Evolutionary conservation across 441 rosid genomes (phyloP), one percentile per base, ranked within the genome.

Genomic region (Brassica hybrid): DNA sequence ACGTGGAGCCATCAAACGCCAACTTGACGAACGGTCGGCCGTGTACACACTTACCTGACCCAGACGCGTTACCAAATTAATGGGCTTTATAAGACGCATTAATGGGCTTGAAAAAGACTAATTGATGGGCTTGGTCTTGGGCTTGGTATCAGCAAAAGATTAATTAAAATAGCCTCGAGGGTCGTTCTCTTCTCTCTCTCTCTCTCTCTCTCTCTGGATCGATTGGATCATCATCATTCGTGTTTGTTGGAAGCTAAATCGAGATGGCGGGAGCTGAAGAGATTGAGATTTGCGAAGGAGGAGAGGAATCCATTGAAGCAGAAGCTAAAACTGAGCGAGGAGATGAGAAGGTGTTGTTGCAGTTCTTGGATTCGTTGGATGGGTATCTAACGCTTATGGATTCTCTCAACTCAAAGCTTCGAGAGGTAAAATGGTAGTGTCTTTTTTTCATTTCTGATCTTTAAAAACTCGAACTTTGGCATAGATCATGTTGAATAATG

Each of bases 351-450:
- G 85, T 89, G 23, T 75, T n/a, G n/a, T n/a, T 96, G 77, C 87
- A 80, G 50, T 92, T 96, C 73, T 82, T 92, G 66, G 99, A 96
- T 87, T 96, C 98, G 19, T 11, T 85, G 70, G 98, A 94, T 65
- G 77, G 54, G 27, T 94, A 92, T 76, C 73, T 89, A 27, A 81
- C 82, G 23, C 88, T 88, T 6, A 65, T 81, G 75, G 91, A 88
- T 76, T 89, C 92, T 69, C 48, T 90, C 69, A 90, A 86, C 78
- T 86, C 89, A 2, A 81, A 85, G 7, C 94, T 96, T 67, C 86
- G 97, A 65, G 90, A 92, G 94, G 98, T 94, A 79, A n/a, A n/a
- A n/a, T n/a, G n/a, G n/a, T n/a, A n/a, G n/a, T n/a, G n/a, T n/a
- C n/a, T n/a, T n/a, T n/a, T n/a, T n/a, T n/a, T n/a, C 3, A 16